A percentile compares a stretch with the other conserved stretches of the same genome.
Evolutionary conservation across 805 yeast genomes (phyloP).

Genomic region (Cyberlindnera xishuangbannaensis): DNA sequence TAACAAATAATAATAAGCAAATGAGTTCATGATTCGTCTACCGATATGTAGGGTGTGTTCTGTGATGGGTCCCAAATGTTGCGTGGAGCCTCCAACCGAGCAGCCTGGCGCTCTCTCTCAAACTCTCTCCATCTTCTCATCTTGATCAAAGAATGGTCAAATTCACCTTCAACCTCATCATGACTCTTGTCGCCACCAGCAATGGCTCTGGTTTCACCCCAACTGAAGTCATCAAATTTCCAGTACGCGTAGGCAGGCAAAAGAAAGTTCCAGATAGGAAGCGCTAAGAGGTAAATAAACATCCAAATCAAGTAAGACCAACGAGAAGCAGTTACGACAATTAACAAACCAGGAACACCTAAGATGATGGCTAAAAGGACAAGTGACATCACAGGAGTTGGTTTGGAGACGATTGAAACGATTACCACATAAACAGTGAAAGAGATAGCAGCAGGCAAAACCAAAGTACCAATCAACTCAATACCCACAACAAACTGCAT

Average conservation of each 20-base stretch:
- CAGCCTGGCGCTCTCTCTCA: conserved; percentile 50
- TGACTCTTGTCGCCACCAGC: conserved; percentile 66
- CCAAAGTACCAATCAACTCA: conserved; percentile 82
- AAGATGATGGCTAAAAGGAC: conserved; percentile 70
- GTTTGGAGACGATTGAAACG: conserved; percentile 60
- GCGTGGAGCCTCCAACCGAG: conserved; percentile 20
- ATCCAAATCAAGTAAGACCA: conserved; percentile 73
- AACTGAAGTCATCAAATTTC: conserved; percentile 93
- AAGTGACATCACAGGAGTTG: conserved; percentile 75
- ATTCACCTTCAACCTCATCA: conserved; percentile 69
- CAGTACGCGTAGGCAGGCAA: conserved; percentile 84
- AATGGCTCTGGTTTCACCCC: conserved; percentile 93
- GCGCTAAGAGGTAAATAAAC: conserved; percentile 66
- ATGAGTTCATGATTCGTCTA: conserved; percentile 8
- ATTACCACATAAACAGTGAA: conserved; percentile 78
- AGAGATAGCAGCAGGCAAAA: conserved; percentile 81
- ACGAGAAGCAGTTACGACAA: conserved; percentile 75
- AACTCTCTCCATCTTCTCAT: conserved; percentile 96
- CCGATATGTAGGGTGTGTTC: conserved; percentile 8
- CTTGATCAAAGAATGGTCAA: conserved; percentile 83
- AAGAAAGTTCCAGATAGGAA: conserved; percentile 92
- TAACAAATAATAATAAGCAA: background rate
- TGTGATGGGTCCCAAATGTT: conserved; percentile 26
- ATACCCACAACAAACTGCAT: conserved; percentile 88
- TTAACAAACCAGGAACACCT: conserved; percentile 80